Evolutionary conservation across 2,329 filamentous ascomycete species (phyloP), one percentile per base, ranked within the genome.

Genomic region (Plenodomus tracheiphilus): DNA sequence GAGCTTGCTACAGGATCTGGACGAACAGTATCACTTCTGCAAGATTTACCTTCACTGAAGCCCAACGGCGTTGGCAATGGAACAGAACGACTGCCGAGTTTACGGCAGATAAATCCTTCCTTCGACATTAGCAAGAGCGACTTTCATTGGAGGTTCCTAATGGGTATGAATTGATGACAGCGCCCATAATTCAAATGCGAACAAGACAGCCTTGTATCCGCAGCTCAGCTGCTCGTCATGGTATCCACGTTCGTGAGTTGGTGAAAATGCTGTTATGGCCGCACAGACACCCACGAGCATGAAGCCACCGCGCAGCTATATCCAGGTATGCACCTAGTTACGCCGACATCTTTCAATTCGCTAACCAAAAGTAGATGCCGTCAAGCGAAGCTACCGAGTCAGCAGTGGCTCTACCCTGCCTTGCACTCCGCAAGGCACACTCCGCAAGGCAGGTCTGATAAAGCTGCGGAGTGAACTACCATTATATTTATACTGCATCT

Each of bases 141-240:
- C 11, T 70, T 71, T 40, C 62, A 61, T 25, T 70, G 68, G 68
- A 68, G 62, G 16, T 70, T 71, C 39, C 34, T 71, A 13, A 62
- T 66, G 43, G 68, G 68, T 2, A 64, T 61, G 9, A 50, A 69
- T 16, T 71, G 56, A 70, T 35, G 22, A 18, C 19, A 16, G 6
- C 34, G 34, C 6, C n/a, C 6, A 7, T 6, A 6, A 15, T n/a
- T 36, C 15, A n/a, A 25, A 25, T 25, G 6, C 5, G 10, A 6
- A 25, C 22, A 5, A 25, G 22, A 10, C 6, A n/a, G 32, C 6
- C 6, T 35, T 35, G 32, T 38, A 11, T 38, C 8, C 19, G 17
- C 36, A 38, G 22, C 22, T 25, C 22, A 5, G 22, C 10, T 10
- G 22, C 22, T 5, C 22, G 22, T 5, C 22, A 25, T 25, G 22